Conservation (phyloP, 2,329 filamentous ascomycete species). For the Pochonia chlamydosporia region DNA sequence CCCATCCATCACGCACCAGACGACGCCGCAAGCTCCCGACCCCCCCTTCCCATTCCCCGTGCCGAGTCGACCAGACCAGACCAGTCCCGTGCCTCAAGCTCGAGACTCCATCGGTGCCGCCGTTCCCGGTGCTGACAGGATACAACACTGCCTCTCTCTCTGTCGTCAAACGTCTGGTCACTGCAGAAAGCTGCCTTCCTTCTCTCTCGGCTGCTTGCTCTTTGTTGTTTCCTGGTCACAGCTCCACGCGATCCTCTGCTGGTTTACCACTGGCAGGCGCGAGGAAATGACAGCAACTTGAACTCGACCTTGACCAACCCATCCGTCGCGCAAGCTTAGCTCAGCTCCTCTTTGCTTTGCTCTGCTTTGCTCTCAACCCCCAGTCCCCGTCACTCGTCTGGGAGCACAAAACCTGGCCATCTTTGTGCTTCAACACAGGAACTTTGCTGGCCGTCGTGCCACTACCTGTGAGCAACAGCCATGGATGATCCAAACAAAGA, state of each 20-base stretch:
- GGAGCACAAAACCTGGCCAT: neutral
- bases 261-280: neutral
- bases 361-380: neutral
- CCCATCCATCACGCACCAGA: conserved; percentile 6
- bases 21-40: neutral
- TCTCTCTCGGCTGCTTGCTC: neutral
- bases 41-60: neutral
- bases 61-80: neutral
- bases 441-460: conserved; percentile 8
- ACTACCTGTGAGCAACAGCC: conserved; percentile 13
- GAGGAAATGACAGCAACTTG: neutral
- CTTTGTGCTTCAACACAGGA: conserved; percentile 3
- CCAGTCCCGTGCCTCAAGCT: conserved; percentile 3
- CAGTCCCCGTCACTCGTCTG: neutral
- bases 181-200: neutral
- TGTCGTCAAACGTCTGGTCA: neutral
- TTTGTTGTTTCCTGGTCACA: neutral
- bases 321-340: neutral
- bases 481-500: conserved; percentile 39
- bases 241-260: too few relatives aligned
- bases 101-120: conserved; percentile 2
- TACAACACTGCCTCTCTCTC: too few relatives aligned
- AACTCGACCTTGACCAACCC: too few relatives aligned
- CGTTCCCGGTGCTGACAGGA: neutral
- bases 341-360: neutral